Evolutionary conservation across 2,329 filamentous ascomycete species (phyloP), one percentile per base, ranked within the genome.

Genomic region (Colletotrichum kahawae): DNA sequence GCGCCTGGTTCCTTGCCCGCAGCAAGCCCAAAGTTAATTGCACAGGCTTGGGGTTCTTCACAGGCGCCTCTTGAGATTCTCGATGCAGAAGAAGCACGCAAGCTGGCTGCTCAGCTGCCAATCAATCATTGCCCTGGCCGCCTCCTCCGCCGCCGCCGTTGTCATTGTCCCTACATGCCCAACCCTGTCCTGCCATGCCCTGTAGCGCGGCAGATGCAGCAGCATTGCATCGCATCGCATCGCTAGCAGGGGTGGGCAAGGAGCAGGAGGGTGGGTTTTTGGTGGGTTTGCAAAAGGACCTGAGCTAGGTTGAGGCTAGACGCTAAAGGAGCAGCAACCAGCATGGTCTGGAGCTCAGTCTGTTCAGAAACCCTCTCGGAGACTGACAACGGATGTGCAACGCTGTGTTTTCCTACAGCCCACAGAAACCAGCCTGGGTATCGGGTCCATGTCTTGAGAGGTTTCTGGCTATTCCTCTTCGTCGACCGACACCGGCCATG

Each of bases 271-370:
- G 72, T 75, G 72, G 69, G 43, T 75, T 75, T 36, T 62, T 75
- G 70, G 73, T 75, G 70, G 73, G 70, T 76, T 76, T 76, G 70
- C 74, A 76, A 76, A 76, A 76, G 74, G 74, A 76, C 74, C 74
- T 76, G 74, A 76, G 70, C 74, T 74, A 76, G 74, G 70, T 70
- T 62, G 70, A 74, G 70, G 70, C 70, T 74, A 70, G 70, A 63
- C 72, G 69, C 72, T 70, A 75, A 63, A 31, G 68, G 69, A 75
- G 68, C 62, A 75, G 27, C 60, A 75, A 69, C 57, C 59, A 69
- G 59, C 63, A 33, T 57, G 62, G 54, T 57, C 33, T 59, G 43
- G 60, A 72, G 63, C 57, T n/a, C 63, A 51, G 43, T 51, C n/a
- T 51, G 12, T 13, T 51, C 43, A 72, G 56, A 67, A 36, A 51